Conservation (phyloP, 2,329 filamentous ascomycete genomes). For the Aspergillus phoenicis region DNA sequence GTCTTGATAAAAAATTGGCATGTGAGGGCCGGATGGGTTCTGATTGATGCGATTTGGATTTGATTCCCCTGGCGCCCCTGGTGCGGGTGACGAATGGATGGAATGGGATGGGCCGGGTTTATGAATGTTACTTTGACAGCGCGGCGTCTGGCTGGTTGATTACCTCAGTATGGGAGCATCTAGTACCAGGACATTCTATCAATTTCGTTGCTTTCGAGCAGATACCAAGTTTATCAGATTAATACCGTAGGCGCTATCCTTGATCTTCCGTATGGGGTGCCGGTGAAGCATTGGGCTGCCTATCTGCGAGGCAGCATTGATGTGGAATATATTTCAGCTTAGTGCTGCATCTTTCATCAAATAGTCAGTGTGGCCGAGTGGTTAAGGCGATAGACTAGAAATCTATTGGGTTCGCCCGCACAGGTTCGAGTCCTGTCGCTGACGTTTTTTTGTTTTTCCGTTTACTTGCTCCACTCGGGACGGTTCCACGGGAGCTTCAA, state of each 20-base stretch:
- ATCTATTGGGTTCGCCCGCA: constrained; percentile 21
- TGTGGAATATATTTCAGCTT: no score
- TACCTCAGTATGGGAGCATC: neutral
- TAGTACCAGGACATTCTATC: neutral
- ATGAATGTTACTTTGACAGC: neutral
- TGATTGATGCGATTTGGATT: neutral
- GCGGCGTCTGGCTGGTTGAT: neutral
- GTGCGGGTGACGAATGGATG: neutral
- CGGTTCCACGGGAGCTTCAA: no score
- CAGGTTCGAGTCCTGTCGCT: constrained; percentile 24
- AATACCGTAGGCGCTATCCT: neutral
- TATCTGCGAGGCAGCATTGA: no score
- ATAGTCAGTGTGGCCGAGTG: constrained; percentile 4
- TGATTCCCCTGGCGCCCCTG: neutral
- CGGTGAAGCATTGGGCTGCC: no score
- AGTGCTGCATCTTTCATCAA: neutral
- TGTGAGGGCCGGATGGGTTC: neutral
- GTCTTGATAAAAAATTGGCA: neutral
- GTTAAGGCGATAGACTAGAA: constrained; percentile 7
- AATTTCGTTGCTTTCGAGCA: neutral
- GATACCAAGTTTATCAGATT: neutral
- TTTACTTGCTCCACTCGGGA: neutral
- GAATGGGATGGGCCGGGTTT: neutral
- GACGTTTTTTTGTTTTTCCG: constrained; percentile 34
- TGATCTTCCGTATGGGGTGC: no score